Evolutionary conservation across 1,139 yeast genomes (phyloP).

Genomic region (Pichia sp.): DNA sequence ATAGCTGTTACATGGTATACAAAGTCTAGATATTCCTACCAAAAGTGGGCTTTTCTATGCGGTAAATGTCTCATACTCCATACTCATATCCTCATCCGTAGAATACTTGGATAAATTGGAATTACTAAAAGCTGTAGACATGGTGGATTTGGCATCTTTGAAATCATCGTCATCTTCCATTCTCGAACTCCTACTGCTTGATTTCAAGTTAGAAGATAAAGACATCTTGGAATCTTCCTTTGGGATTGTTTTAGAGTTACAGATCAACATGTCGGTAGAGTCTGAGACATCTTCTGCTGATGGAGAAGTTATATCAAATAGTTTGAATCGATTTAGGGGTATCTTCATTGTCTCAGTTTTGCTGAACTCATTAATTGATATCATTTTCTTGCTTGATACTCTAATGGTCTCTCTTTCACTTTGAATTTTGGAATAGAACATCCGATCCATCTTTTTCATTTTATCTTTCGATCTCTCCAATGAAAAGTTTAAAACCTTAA

Average conservation of each 20-base stretch:
- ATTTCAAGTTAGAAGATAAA: background rate
- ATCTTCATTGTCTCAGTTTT: no score
- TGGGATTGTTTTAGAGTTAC: no score
- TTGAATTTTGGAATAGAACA: conserved; percentile 14
- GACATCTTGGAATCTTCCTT: background rate
- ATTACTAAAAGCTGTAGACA: background rate
- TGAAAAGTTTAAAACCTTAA: conserved; percentile 14
- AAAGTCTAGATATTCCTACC: no score
- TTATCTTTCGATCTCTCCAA: conserved; percentile 14
- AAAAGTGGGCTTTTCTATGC: background rate
- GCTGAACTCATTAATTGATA: conserved; percentile 12
- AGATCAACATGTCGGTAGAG: background rate
- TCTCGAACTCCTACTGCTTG: no score
- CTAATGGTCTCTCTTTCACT: conserved; percentile 21
- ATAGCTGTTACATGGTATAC: no score
- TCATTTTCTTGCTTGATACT: conserved; percentile 10
- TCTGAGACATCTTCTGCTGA: background rate
- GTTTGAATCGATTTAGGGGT: background rate
- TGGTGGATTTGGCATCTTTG: conserved; percentile 3
- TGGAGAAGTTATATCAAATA: background rate
- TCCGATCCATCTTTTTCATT: conserved; percentile 15
- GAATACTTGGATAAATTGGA: background rate
- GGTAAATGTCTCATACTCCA: conserved; percentile 9
- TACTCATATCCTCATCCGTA: background rate
- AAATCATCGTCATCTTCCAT: background rate